Evolutionary conservation across 129 eudicot genomes (phyloP).

Genomic region (Centella asiatica): DNA sequence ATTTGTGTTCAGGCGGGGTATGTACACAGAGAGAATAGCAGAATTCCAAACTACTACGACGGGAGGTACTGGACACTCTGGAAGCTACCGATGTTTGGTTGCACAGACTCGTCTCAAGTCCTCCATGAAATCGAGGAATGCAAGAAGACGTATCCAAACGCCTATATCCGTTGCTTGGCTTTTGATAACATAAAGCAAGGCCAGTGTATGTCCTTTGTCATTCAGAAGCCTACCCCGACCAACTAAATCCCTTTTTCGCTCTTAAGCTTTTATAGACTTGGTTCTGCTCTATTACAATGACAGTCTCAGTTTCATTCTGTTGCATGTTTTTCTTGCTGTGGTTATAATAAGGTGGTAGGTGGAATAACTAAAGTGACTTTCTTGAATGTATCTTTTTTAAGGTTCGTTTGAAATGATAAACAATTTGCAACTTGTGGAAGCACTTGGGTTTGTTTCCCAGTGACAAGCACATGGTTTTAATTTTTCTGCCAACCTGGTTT

Average conservation of each 20-base stretch:
- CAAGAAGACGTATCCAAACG: constrained; percentile 47
- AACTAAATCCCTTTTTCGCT: neutral
- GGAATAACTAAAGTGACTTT: neutral
- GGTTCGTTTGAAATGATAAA: neutral
- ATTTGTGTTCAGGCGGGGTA: constrained; percentile 34
- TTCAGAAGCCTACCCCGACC: constrained; percentile 37
- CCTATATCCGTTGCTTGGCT: constrained; percentile 56
- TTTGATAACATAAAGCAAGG: constrained; percentile 49
- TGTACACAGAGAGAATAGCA: constrained; percentile 43
- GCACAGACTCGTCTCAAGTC: constrained; percentile 50
- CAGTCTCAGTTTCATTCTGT: neutral
- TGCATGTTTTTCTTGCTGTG: constrained; percentile 8
- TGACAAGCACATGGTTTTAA: neutral
- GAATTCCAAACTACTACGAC: constrained; percentile 54
- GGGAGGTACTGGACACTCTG: constrained; percentile 67
- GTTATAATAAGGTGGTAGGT: constrained; percentile 10
- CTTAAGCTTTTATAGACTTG: neutral
- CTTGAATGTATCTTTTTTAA: neutral
- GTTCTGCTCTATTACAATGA: neutral
- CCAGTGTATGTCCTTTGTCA: constrained; percentile 56
- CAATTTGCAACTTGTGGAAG: neutral
- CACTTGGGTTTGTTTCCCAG: neutral
- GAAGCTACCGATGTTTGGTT: constrained; percentile 73
- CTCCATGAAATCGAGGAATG: constrained; percentile 51
- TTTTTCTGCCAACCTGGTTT: neutral